These are phyloP conservation scores for Vitis hybrid DNA, from an alignment of 177 flowering plant species.

Conservation along the genomic window DNA sequence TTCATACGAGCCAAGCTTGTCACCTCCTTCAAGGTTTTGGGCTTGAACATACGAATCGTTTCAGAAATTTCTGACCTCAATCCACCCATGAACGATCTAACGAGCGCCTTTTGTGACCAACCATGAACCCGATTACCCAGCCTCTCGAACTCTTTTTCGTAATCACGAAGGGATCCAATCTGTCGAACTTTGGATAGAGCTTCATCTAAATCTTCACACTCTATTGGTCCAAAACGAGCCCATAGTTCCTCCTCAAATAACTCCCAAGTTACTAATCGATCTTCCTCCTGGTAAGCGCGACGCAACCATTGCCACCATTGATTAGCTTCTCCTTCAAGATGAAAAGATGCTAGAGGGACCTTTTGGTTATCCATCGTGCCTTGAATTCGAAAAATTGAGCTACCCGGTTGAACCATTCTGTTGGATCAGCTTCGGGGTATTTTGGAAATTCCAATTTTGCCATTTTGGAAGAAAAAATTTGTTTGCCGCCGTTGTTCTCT, in stretches of 20 bases:
- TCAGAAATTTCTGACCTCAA: background rate
- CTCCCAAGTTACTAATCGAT: background rate
- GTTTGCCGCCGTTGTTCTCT: background rate
- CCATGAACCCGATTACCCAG: too few relatives aligned
- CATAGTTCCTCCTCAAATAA: constrained; percentile 4
- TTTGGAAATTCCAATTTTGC: constrained; percentile 1
- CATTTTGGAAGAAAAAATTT: too few relatives aligned
- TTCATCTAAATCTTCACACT: background rate
- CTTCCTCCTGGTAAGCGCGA: background rate
- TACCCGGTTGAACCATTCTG: constrained; percentile 1
- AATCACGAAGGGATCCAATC: constrained; percentile 1
- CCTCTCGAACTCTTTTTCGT: background rate
- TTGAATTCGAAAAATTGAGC: background rate
- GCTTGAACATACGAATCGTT: background rate
- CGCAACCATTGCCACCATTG: too few relatives aligned
- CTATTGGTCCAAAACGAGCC: too few relatives aligned
- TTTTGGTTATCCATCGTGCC: background rate
- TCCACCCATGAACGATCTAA: background rate
- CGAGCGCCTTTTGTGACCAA: background rate
- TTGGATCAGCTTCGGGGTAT: background rate
- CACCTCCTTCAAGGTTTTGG: constrained; percentile 2
- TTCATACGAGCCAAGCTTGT: background rate
- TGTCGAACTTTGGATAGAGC: constrained; percentile 1
- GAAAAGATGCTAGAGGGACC: constrained; percentile 7
- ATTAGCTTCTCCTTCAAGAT: background rate